Percentiles rank a stretch among this genome's conserved stretches.
These are phyloP conservation scores for Zalaria sp. DNA, from an alignment of 2,329 filamentous ascomycete genomes.

Conservation along the genomic window DNA sequence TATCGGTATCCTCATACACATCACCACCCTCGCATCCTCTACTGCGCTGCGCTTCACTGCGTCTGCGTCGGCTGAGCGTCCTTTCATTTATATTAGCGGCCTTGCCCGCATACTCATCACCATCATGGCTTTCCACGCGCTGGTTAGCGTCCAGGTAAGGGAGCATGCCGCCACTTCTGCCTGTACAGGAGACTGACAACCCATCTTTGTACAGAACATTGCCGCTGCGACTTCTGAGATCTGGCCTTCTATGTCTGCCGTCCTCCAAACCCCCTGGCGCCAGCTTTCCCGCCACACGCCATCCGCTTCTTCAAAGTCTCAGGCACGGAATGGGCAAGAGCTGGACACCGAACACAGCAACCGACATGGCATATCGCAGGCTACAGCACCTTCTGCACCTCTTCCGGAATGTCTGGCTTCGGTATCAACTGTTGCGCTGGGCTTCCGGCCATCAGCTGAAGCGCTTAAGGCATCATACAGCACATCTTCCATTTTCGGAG, in stretches of 20 bases:
- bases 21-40: too few species aligned
- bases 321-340: too few species aligned
- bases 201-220: conserved; percentile 26
- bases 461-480: conserved; percentile 4
- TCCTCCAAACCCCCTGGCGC: conserved; percentile 14
- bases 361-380: conserved; percentile 5
- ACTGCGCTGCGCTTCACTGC: too few species aligned
- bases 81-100: neutral
- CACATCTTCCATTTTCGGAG: conserved; percentile 6
- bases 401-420: neutral
- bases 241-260: conserved; percentile 24
- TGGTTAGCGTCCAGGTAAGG: conserved; percentile 33
- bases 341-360: conserved; percentile 10
- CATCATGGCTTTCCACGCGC: conserved; percentile 38
- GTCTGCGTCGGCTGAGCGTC: neutral
- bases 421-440: neutral
- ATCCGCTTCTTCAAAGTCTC: conserved; percentile 8
- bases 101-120: neutral
- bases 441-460: conserved; percentile 3
- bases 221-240: conserved; percentile 22
- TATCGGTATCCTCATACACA: too few species aligned
- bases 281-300: conserved; percentile 13
- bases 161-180: conserved; percentile 12
- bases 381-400: too few species aligned
- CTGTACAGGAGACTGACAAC: conserved; percentile 8